phyloP scores from a whole-genome alignment of 2,329 filamentous ascomycete species.

The Thelonectria blattea region DNA sequence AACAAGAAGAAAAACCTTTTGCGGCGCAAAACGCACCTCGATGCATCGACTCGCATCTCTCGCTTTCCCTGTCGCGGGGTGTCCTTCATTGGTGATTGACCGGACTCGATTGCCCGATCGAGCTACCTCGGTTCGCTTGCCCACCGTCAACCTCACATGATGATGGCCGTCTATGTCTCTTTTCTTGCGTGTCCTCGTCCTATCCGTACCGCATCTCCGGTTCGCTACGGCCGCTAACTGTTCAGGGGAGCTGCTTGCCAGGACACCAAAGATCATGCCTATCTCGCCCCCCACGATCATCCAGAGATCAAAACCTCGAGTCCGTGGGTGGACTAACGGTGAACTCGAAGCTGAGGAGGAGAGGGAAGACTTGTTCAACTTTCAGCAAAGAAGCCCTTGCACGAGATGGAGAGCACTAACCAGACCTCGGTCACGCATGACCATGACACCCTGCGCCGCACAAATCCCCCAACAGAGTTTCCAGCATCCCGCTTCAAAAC shows the following conservation, averaged over 20 bases:
- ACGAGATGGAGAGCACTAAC: neutral
- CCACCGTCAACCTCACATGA: slow-evolving; percentile 24
- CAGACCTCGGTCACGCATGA: neutral
- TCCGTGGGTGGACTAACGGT: neutral
- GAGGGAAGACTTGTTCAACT: neutral
- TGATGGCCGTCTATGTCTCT: slow-evolving; percentile 13
- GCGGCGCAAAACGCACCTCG: neutral
- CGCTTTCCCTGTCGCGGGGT: slow-evolving; percentile 18
- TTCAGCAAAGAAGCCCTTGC: neutral
- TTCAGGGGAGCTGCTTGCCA: neutral
- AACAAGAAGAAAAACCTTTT: neutral
- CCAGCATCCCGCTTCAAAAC: slow-evolving; percentile 1
- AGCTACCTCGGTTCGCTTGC: slow-evolving; percentile 24
- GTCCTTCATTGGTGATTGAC: slow-evolving; percentile 8
- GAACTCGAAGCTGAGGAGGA: neutral
- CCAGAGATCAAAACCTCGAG: neutral
- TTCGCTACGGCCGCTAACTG: neutral
- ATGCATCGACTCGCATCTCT: neutral
- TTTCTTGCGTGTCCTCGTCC: slow-evolving; percentile 2
- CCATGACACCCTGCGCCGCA: slow-evolving; percentile 5
- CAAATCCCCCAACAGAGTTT: slow-evolving; percentile 1
- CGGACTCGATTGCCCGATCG: slow-evolving; percentile 25
- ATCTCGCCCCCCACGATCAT: slow-evolving; percentile 3
- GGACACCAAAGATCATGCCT: neutral
- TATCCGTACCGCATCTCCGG: slow-evolving; percentile 4